phyloP scores from a whole-genome alignment of 345 rosid genomes.

The Punica granatum region DNA sequence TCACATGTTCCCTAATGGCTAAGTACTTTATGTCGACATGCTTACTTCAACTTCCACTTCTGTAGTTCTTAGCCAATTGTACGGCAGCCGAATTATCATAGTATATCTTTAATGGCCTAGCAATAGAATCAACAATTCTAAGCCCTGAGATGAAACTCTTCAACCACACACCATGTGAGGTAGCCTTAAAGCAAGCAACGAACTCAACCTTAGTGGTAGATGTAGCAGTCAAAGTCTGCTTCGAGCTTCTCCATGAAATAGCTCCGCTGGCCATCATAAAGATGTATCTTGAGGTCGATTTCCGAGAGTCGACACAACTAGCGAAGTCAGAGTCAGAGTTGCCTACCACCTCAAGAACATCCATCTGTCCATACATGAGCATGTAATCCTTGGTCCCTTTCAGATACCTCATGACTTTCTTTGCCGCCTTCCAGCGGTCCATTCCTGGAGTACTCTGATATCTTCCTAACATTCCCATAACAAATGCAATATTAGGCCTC shows the following conservation, averaged over 20 bases:
- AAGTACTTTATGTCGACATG: too few relatives aligned
- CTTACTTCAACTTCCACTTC: too few relatives aligned
- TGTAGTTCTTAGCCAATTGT: too few relatives aligned
- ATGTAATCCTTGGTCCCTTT: neutral
- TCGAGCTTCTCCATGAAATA: too few relatives aligned
- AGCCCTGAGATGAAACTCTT: neutral
- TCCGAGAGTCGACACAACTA: neutral
- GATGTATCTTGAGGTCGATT: neutral
- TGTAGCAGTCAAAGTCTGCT: neutral
- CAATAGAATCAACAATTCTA: neutral
- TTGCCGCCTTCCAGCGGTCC: neutral
- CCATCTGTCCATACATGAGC: neutral
- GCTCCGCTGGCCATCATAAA: neutral
- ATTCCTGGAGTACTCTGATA: conserved; percentile 8
- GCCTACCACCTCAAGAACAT: neutral
- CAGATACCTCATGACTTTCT: conserved; percentile 5
- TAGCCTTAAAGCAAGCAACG: too few relatives aligned
- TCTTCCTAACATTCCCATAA: conserved; percentile 2
- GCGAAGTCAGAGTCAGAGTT: conserved; percentile 1
- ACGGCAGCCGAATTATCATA: too few relatives aligned
- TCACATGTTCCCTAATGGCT: too few relatives aligned
- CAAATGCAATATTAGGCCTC: neutral
- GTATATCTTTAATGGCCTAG: too few relatives aligned
- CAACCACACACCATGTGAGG: too few relatives aligned
- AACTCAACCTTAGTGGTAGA: neutral